Evolutionary conservation across 129 eudicot species (phyloP), one percentile per base, ranked within the genome.

Genomic region (Smallanthus sonchifolius): DNA sequence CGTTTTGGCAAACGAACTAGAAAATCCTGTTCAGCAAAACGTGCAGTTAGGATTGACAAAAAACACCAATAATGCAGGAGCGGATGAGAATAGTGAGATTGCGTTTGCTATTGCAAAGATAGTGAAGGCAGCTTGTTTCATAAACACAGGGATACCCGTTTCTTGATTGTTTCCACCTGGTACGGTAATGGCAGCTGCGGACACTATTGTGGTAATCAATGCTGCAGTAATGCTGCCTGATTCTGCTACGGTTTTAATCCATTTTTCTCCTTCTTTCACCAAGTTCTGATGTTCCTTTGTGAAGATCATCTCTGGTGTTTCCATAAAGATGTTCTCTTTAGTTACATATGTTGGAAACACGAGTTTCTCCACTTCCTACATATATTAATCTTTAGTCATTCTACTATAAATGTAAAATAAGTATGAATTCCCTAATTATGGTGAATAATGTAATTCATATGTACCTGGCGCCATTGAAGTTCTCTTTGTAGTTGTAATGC

Each of bases 391-490:
- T 28, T 30, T 13, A 47, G 3, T 13, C 1, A 47, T 13, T 11
- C 11, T 7, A 11, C 24, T 7, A 69, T 3, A 7, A 1, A 8
- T 19, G 13, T 7, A 52, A 52, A 24, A 24, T 24, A 24, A 1
- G 0, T 24, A 24, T 0, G 0, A 24, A 1, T 24, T 24, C 30
- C 30, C 30, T 24, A 24, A 24, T 24, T 24, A 47, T 47, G 43
- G 10, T 35, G 8, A 66, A 45, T 30, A 6, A 14, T 11, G n/a
- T 24, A 28, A 28, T 44, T 35, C 6, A 15, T 4, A 14, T 7
- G 15, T 69, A 77, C 81, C 81, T 67, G 51, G 39, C 51, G 65
- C 75, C 81, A 77, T 57, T 67, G 75, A 37, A 77, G 64, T 69
- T 77, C 81, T 48, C 73, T 59, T 51, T 75, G 80, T 69, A 75